Evolutionary conservation across 495 filamentous ascomycete genomes (phyloP).

Genomic region (Annulohypoxylon moriforme): DNA sequence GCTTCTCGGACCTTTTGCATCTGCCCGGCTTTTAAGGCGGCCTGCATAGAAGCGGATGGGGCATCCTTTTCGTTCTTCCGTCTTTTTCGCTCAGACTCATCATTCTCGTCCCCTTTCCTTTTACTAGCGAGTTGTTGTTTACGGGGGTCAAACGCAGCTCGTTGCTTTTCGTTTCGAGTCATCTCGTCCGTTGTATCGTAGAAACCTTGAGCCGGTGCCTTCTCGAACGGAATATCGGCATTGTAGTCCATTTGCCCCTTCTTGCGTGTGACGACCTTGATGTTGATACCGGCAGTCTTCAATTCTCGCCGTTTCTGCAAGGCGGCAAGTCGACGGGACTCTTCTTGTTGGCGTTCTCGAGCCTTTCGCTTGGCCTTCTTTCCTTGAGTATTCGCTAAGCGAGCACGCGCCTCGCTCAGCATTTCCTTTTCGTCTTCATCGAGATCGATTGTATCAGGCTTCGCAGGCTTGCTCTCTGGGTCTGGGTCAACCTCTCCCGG

Average conservation of each 20-base stretch:
- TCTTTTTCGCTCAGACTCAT: constrained; percentile 83
- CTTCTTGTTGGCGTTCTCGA: constrained; percentile 92
- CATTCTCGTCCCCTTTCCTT: constrained; percentile 89
- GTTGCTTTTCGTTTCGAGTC: constrained; percentile 82
- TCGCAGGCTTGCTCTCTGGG: constrained; percentile 95
- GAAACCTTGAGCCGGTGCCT: constrained; percentile 87
- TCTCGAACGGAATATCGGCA: constrained; percentile 97
- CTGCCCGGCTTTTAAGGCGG: constrained; percentile 93
- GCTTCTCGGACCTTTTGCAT: constrained; percentile 96
- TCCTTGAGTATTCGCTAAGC: constrained; percentile 96
- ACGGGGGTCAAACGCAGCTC: constrained; percentile 89
- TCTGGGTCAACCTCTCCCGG: constrained; percentile 97
- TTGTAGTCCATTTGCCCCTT: constrained; percentile 99
- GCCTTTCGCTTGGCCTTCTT: constrained; percentile 99
- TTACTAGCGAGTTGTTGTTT: constrained; percentile 97
- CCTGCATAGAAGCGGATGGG: constrained; percentile 78
- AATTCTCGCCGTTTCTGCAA: constrained; percentile 96
- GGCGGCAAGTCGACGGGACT: constrained; percentile 86
- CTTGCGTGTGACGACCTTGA: constrained; percentile 93
- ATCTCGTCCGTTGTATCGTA: constrained; percentile 91
- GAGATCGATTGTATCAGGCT: constrained; percentile 95
- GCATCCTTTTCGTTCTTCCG: constrained; percentile 86
- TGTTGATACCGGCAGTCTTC: constrained; percentile 97
- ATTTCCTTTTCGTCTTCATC: constrained; percentile 99
- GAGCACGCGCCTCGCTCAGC: constrained; percentile 95